These are phyloP conservation scores for Candida neerlandica DNA, from an alignment of 1,139 yeast species.

Conservation along the genomic window DNA sequence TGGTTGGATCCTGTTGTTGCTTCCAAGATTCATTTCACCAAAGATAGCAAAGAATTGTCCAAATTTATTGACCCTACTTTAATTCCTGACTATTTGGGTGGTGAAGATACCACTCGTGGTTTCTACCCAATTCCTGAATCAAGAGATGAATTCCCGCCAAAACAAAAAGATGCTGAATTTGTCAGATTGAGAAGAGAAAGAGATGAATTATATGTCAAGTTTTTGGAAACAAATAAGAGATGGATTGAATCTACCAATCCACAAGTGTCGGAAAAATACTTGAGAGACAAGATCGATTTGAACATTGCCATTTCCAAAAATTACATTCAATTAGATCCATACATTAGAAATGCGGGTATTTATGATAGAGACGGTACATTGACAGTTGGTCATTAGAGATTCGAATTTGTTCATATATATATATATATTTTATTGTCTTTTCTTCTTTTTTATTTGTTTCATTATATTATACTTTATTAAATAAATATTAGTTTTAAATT, in stretches of 20 bases:
- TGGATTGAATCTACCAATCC: constrained; percentile 50
- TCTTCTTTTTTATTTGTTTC: background rate
- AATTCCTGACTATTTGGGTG: constrained; percentile 46
- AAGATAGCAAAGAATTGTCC: constrained; percentile 36
- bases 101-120: constrained; percentile 32
- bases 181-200: constrained; percentile 32
- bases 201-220: constrained; percentile 32
- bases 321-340: constrained; percentile 43
- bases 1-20: constrained; percentile 54
- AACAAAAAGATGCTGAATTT: constrained; percentile 31
- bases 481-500: too few relatives aligned
- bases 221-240: constrained; percentile 38
- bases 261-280: constrained; percentile 39
- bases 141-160: constrained; percentile 35
- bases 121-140: constrained; percentile 34
- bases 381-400: constrained; percentile 14
- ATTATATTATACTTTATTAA: background rate
- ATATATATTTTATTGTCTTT: background rate
- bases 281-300: constrained; percentile 41
- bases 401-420: background rate
- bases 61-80: constrained; percentile 34
- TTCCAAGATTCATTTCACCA: constrained; percentile 47
- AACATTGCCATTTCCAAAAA: constrained; percentile 32
- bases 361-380: constrained; percentile 40
- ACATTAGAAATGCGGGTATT: constrained; percentile 39